A percentile compares a stretch with the other conserved stretches of the same genome.
These are phyloP conservation scores for Epichloe brachyelytri DNA, from an alignment of 2,329 filamentous ascomycete species.

Conservation along the genomic window DNA sequence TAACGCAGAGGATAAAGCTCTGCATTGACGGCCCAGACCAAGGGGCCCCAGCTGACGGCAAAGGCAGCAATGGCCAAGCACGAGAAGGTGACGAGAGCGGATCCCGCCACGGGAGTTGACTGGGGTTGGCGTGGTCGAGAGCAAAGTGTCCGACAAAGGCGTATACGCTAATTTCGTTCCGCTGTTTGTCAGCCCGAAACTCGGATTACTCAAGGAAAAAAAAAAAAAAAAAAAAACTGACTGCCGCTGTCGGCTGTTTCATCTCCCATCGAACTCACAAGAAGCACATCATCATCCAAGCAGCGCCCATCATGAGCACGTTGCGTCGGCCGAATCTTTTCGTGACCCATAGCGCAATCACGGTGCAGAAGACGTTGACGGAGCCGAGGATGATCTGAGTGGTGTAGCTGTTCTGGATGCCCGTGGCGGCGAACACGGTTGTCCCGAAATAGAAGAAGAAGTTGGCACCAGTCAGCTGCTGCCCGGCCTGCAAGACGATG, in stretches of 20 bases:
- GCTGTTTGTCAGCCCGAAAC: background rate
- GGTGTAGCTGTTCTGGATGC: slow-evolving; percentile 50
- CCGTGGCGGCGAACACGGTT: slow-evolving; percentile 53
- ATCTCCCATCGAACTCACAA: slow-evolving; percentile 19
- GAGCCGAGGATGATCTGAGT: slow-evolving; percentile 55
- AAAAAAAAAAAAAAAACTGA: too few relatives aligned
- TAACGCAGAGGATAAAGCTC: slow-evolving; percentile 51
- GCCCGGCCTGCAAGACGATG: slow-evolving; percentile 48
- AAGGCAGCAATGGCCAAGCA: slow-evolving; percentile 56
- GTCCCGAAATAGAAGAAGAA: slow-evolving; percentile 57
- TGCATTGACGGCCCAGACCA: slow-evolving; percentile 52
- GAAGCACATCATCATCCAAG: slow-evolving; percentile 46
- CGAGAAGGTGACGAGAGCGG: slow-evolving; percentile 53
- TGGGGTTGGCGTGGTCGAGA: slow-evolving; percentile 26
- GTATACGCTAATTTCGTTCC: slow-evolving; percentile 22
- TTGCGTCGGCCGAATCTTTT: slow-evolving; percentile 52
- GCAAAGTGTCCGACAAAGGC: slow-evolving; percentile 35
- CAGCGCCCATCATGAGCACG: slow-evolving; percentile 48
- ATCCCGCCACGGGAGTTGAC: slow-evolving; percentile 36
- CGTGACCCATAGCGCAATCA: slow-evolving; percentile 51
- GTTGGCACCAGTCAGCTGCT: slow-evolving; percentile 57
- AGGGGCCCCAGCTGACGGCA: slow-evolving; percentile 57
- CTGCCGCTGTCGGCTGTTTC: too few relatives aligned
- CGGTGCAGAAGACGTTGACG: slow-evolving; percentile 55
- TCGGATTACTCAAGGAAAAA: too few relatives aligned